Conservation (phyloP, 805 yeast genomes). For the Ogataea sp. region DNA sequence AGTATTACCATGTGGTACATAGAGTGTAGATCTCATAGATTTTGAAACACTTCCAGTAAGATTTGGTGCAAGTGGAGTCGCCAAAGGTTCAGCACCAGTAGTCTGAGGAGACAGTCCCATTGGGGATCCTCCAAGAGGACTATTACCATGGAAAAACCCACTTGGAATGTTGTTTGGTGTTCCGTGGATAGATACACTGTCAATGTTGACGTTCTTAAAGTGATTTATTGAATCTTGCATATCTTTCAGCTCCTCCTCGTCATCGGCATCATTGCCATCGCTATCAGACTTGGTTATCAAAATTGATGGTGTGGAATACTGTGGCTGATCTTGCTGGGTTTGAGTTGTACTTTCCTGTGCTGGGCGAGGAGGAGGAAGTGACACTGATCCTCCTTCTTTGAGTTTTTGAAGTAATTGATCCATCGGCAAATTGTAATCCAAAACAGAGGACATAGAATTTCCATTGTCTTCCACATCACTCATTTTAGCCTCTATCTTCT, state of each 20-base stretch:
- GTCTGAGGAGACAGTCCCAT: constrained; percentile 6
- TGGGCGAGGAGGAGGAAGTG: no score
- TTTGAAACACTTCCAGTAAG: constrained; percentile 50
- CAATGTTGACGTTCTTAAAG: constrained; percentile 72
- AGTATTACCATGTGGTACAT: no score
- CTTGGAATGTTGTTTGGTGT: constrained; percentile 47
- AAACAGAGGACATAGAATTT: constrained; percentile 11
- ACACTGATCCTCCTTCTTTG: no score
- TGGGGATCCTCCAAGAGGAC: constrained; percentile 6
- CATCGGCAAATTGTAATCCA: constrained; percentile 70
- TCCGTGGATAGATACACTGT: constrained; percentile 69
- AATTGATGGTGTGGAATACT: no score
- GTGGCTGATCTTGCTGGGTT: no score
- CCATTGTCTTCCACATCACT: neutral
- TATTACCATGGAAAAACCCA: constrained; percentile 6
- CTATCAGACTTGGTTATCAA: no score
- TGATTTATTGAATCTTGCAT: constrained; percentile 69
- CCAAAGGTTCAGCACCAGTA: constrained; percentile 1
- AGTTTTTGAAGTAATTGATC: constrained; percentile 53
- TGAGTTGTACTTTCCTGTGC: constrained; percentile 16
- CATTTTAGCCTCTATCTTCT: neutral
- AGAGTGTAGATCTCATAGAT: constrained; percentile 26
- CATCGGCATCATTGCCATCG: no score
- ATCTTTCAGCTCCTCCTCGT: constrained; percentile 61
- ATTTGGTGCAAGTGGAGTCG: constrained; percentile 37